Evolutionary conservation across 2,329 filamentous ascomycete species (phyloP), one percentile per base, ranked within the genome.

Genomic region (Nothopassalora personata): DNA sequence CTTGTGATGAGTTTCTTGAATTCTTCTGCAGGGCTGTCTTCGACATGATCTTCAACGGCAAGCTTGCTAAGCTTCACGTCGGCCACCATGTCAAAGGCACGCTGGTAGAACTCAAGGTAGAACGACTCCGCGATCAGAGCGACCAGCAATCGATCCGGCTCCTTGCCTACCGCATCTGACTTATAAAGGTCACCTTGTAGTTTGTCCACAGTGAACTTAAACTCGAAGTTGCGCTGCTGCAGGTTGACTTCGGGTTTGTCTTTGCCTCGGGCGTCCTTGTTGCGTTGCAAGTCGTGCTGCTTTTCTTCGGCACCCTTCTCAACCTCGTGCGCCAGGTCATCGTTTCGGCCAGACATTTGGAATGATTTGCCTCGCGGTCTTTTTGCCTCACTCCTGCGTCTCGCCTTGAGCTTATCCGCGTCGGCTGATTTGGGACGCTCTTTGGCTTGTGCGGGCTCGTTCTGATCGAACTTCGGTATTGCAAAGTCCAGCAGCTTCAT

Each of bases 1-100:
- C 94, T 97, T 0, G 92, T 96, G n/a, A 99, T 85, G 53, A 99
- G 95, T 28, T 93, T 93, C 75, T 94, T 96, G 80, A 99, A 99
- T 69, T 97, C 93, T 7, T 88, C 87, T 0, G 90, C 79, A 0
- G 91, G 86, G 56, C 93, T 88, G 64, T 94, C 81, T 66, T 90
- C 93, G 8, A 99, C 93, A 70, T 97, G 92, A 71, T 99, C 94
- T 69, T 97, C 93, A 3, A 99, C 86, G 0, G 88, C 90, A 18
- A 99, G 80, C 1, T 91, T 92, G 13, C 89, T 89, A 9, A 99
- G 81, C 0, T 91, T 86, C 28, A 99, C 90, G 68, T 97, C 90
- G 1, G 94, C 93, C 28, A 87, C 89, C 87, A 99, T 94, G 71
- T 99, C 93, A 67, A 88, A 97, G 0, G 90, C 87, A 27, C 93